Conservation (phyloP, 2,329 filamentous ascomycete species). For the Penicillium sp. region DNA sequence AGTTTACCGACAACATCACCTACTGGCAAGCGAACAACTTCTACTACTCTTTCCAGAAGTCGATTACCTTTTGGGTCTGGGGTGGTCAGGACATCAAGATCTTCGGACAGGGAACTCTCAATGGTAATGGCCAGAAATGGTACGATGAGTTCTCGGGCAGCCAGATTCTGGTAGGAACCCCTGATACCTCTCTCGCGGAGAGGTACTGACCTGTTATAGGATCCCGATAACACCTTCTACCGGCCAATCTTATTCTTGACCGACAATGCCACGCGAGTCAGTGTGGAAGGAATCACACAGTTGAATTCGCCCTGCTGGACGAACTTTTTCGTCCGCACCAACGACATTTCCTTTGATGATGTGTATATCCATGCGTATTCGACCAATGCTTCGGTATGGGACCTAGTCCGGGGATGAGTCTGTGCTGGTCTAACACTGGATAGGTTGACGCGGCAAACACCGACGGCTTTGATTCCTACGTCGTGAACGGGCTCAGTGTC, state of each 20-base stretch:
- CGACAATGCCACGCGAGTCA: constrained; percentile 60
- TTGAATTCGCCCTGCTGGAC: constrained; percentile 65
- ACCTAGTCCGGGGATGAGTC: too few species aligned
- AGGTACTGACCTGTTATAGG: constrained; percentile 23
- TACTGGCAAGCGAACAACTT: constrained; percentile 55
- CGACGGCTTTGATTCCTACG: constrained; percentile 63
- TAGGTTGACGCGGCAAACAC: constrained; percentile 58
- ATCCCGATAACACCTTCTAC: constrained; percentile 57
- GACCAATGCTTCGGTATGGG: constrained; percentile 42
- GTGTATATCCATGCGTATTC: constrained; percentile 57
- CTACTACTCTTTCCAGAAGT: constrained; percentile 54
- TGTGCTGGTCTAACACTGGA: not conserved
- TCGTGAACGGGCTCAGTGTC: constrained; percentile 56
- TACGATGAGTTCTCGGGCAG: constrained; percentile 51
- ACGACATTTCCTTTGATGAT: constrained; percentile 56
- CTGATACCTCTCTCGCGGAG: not conserved
- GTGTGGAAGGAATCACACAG: constrained; percentile 59
- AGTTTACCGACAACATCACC: constrained; percentile 49
- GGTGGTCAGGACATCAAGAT: constrained; percentile 63
- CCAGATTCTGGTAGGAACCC: constrained; percentile 33
- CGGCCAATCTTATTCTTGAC: constrained; percentile 63
- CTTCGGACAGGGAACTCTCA: constrained; percentile 57
- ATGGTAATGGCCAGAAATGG: constrained; percentile 57
- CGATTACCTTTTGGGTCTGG: constrained; percentile 65
- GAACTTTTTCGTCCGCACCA: constrained; percentile 61